Evolutionary conservation across 371 early-diverging fungal genomes (phyloP).

Genomic region (Syncephalastrum monosporum): DNA sequence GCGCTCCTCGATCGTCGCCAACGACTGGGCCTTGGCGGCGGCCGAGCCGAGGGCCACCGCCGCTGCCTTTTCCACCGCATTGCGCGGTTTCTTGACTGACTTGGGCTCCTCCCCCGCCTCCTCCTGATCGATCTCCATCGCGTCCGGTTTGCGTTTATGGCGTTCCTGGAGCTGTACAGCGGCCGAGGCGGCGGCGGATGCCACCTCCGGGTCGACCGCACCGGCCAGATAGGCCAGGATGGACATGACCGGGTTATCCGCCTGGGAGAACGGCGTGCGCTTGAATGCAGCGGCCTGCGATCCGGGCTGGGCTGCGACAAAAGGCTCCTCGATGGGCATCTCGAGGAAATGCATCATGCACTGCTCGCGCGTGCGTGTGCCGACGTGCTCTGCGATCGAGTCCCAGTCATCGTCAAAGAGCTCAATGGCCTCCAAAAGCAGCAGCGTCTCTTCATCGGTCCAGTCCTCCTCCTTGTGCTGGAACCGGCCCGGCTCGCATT

Average conservation of each 20-base stretch:
- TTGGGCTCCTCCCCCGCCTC: constrained; percentile 19
- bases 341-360: constrained; percentile 95
- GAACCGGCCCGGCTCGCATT: constrained; percentile 52
- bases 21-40: constrained; percentile 66
- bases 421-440: constrained; percentile 95
- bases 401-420: constrained; percentile 97
- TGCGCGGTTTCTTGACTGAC: constrained; percentile 39
- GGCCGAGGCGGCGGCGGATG: constrained; percentile 72
- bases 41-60: constrained; percentile 67
- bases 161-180: constrained; percentile 37
- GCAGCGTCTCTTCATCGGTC: constrained; percentile 93
- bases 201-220: constrained; percentile 90
- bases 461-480: constrained; percentile 70
- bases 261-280: constrained; percentile 78
- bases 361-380: constrained; percentile 90
- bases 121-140: constrained; percentile 18
- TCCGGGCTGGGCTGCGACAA: constrained; percentile 30
- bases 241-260: constrained; percentile 96
- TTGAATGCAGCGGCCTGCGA: constrained; percentile 51
- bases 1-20: constrained; percentile 72
- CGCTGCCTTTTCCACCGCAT: constrained; percentile 59
- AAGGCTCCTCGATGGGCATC: constrained; percentile 95
- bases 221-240: constrained; percentile 94
- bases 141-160: constrained; percentile 18
- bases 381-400: constrained; percentile 90